Conservation (phyloP, 2,329 filamentous ascomycete species). For the Ophiocordyceps sinensis region DNA sequence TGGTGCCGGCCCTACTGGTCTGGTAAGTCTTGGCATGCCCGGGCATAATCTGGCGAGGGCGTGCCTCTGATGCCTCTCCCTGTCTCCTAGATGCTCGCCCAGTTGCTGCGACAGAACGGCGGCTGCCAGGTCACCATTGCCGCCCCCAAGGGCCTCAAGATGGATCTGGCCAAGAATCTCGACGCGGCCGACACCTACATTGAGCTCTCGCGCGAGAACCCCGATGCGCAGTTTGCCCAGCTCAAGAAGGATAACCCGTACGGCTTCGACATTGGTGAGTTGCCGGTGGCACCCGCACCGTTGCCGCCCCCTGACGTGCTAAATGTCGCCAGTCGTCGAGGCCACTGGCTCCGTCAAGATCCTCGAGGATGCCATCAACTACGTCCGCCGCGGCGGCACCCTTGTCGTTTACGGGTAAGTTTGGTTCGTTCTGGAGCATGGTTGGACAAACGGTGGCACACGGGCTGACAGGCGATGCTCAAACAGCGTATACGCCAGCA, state of each 20-base stretch:
- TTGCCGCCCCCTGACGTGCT: slow-evolving; percentile 1
- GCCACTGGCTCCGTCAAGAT: slow-evolving; percentile 56
- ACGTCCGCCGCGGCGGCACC: slow-evolving; percentile 56
- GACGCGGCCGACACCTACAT: slow-evolving; percentile 40
- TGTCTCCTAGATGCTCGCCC: slow-evolving; percentile 33
- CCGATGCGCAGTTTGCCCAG: slow-evolving; percentile 43
- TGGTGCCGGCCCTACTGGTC: slow-evolving; percentile 51
- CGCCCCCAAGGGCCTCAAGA: slow-evolving; percentile 54
- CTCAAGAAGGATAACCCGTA: slow-evolving; percentile 52
- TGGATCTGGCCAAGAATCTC: slow-evolving; percentile 49
- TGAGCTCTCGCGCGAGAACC: slow-evolving; percentile 37
- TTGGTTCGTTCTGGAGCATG: background rate
- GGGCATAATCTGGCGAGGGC: background rate
- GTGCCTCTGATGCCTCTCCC: background rate
- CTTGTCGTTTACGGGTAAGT: slow-evolving; percentile 48
- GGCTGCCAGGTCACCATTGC: slow-evolving; percentile 56
- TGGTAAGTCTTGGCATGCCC: slow-evolving; percentile 22
- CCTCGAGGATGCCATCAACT: slow-evolving; percentile 56
- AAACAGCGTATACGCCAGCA: slow-evolving; percentile 44
- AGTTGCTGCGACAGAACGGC: slow-evolving; percentile 49
- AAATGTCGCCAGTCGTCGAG: slow-evolving; percentile 37
- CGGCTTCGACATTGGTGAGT: slow-evolving; percentile 52
- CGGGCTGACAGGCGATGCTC: slow-evolving; percentile 1
- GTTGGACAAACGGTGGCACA: background rate
- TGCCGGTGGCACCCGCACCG: background rate